Evolutionary conservation across 2,329 filamentous ascomycete species (phyloP), one percentile per base, ranked within the genome.

Genomic region (Polytolypa hystricis): DNA sequence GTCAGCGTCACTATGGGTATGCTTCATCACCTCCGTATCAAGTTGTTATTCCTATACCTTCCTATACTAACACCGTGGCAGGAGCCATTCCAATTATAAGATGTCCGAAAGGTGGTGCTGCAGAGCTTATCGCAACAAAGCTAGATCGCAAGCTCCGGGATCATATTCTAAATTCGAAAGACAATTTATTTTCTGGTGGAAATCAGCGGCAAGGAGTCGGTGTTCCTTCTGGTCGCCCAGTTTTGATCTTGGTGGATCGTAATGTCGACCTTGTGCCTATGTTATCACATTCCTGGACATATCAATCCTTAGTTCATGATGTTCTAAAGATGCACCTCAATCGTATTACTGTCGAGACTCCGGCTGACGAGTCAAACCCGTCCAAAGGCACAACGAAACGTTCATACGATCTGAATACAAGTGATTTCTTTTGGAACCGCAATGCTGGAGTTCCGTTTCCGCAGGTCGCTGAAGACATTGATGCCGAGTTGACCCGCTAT

Each of bases 1-100:
- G 91, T 98, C 33, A 81, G 91, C 41, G 91, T 93, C n/a, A 98
- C 91, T 4, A 94, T 95, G 85, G 89, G 86, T 81, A 69, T 40
- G 69, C 47, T 12, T 20, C 8, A 30, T 18, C n/a, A 8, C 19
- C 8, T 14, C 17, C 15, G 3, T 15, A 3, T 27, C 11, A 17
- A n/a, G n/a, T n/a, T n/a, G n/a, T 21, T 20, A 23, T 39, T 36
- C 29, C 18, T 19, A 2, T 23, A 9, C 11, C 20, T 15, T 14
- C 21, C 18, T 25, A 9, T 27, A 33, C 55, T 62, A 42, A 61
- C 45, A 41, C 35, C 12, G 9, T 31, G 11, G 10, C 47, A 86
- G 82, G 82, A 42, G 79, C 87, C 2, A 94, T 98, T 48, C 91
- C 91, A 5, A 86, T 98, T 48, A 96, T 98, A 52, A 73, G 91